Conservation (phyloP, 768 basidiomycete genomes). For the Mycena galopus region DNA sequence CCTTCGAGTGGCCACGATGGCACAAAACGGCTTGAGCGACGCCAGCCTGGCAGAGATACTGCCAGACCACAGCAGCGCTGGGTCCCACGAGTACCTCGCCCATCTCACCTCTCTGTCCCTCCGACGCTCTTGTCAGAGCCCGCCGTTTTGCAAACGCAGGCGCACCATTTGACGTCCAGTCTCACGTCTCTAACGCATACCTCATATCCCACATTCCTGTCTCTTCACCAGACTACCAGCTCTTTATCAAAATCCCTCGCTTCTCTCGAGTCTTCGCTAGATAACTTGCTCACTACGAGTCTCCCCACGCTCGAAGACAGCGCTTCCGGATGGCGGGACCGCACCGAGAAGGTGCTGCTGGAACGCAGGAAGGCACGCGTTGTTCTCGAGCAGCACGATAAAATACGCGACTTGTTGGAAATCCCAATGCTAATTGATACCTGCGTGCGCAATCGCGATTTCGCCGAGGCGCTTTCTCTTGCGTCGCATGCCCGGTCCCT, state of each 20-base stretch:
- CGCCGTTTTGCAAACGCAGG: slow-evolving; percentile 81
- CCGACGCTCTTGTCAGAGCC: slow-evolving; percentile 81
- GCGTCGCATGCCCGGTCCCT: slow-evolving; percentile 76
- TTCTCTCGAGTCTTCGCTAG: slow-evolving; percentile 81
- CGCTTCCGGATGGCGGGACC: slow-evolving; percentile 77
- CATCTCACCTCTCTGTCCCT: slow-evolving; percentile 77
- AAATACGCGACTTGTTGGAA: slow-evolving; percentile 91
- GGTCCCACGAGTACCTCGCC: slow-evolving; percentile 68
- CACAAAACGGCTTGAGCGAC: slow-evolving; percentile 9
- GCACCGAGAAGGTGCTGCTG: slow-evolving; percentile 79
- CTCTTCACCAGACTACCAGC: slow-evolving; percentile 85
- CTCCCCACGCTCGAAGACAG: slow-evolving; percentile 84
- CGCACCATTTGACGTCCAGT: slow-evolving; percentile 89
- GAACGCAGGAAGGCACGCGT: slow-evolving; percentile 82
- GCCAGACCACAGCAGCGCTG: slow-evolving; percentile 23
- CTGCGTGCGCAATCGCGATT: slow-evolving; percentile 93
- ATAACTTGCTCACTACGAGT: slow-evolving; percentile 70
- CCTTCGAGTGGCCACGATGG: background rate
- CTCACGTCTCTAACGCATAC: slow-evolving; percentile 91
- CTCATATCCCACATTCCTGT: slow-evolving; percentile 92
- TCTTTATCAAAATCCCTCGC: slow-evolving; percentile 80
- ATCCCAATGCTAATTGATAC: slow-evolving; percentile 92
- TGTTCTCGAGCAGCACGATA: slow-evolving; percentile 95
- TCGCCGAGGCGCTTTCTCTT: slow-evolving; percentile 91
- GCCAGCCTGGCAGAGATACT: slow-evolving; percentile 27